Conservation (phyloP, 352 stramenopile species). For the Globisporangium alternatum region DNA sequence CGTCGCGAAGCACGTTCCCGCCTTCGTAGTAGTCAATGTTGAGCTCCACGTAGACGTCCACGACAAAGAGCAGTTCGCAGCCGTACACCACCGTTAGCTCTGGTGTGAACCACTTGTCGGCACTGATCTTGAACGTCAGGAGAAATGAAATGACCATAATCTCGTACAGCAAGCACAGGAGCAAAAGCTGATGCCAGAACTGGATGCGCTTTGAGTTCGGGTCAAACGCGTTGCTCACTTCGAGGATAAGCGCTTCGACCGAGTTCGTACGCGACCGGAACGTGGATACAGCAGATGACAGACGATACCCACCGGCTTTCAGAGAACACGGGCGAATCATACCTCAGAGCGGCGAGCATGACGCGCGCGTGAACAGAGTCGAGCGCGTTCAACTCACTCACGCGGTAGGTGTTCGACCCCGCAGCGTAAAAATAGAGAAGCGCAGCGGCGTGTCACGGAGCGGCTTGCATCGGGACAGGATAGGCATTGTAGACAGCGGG, state of each 20-base stretch:
- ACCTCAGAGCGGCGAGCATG: too few relatives aligned
- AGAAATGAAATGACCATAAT: slow-evolving; percentile 52
- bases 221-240: slow-evolving; percentile 53
- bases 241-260: slow-evolving; percentile 44
- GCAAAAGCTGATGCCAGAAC: slow-evolving; percentile 56
- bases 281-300: slow-evolving; percentile 17
- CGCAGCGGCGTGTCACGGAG: too few relatives aligned
- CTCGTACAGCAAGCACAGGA: slow-evolving; percentile 53
- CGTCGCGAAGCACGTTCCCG: slow-evolving; percentile 52
- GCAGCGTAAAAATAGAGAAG: too few relatives aligned
- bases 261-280: slow-evolving; percentile 45
- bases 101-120: slow-evolving; percentile 20
- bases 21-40: slow-evolving; percentile 72
- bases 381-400: too few relatives aligned
- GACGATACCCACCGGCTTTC: neutral
- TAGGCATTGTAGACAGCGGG: too few relatives aligned
- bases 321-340: too few relatives aligned
- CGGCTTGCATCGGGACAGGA: too few relatives aligned
- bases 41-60: slow-evolving; percentile 60
- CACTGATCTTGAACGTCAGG: slow-evolving; percentile 29
- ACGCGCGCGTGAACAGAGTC: too few relatives aligned
- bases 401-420: too few relatives aligned
- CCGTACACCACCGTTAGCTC: slow-evolving; percentile 41
- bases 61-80: slow-evolving; percentile 54
- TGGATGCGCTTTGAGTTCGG: slow-evolving; percentile 52